Percentiles rank a stretch among this genome's conserved stretches.
These are phyloP conservation scores for Noccaea bulbosa DNA, from an alignment of 345 rosid genomes.

Conservation along the genomic window DNA sequence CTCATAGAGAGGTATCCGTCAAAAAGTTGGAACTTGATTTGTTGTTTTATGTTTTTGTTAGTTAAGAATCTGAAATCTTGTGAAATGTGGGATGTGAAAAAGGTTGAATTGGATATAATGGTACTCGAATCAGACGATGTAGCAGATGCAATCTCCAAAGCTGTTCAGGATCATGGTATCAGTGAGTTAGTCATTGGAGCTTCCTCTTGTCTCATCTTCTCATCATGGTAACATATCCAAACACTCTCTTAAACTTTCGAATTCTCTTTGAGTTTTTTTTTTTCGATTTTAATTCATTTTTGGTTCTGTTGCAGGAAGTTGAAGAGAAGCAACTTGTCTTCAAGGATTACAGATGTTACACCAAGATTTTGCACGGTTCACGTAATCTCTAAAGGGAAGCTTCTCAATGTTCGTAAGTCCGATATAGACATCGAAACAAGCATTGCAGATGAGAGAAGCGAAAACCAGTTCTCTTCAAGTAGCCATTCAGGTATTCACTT, in stretches of 20 bases:
- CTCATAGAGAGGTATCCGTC: constrained; percentile 59
- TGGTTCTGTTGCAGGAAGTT: constrained; percentile 34
- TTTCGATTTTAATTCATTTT: not conserved
- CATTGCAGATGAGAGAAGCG: constrained; percentile 59
- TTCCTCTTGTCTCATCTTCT: constrained; percentile 63
- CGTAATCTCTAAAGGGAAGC: constrained; percentile 73
- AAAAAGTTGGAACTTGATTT: not conserved
- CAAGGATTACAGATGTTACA: constrained; percentile 57
- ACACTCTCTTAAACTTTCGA: not conserved
- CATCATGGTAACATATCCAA: constrained; percentile 56
- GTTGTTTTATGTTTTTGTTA: not conserved
- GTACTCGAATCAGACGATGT: constrained; percentile 73
- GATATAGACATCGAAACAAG: constrained; percentile 57
- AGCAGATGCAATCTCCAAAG: constrained; percentile 73
- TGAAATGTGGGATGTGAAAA: constrained; percentile 24
- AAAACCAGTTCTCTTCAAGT: constrained; percentile 45
- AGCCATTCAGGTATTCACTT: constrained; percentile 52
- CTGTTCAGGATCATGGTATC: constrained; percentile 55
- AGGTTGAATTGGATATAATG: constrained; percentile 69
- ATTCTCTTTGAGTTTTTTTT: not conserved
- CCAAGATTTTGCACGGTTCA: constrained; percentile 78
- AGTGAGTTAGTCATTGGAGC: constrained; percentile 83
- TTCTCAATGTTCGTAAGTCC: constrained; percentile 72
- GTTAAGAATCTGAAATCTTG: constrained; percentile 12
- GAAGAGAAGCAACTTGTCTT: constrained; percentile 55